Conservation (phyloP, 306 rosid species). For the Castanea crenata region DNA sequence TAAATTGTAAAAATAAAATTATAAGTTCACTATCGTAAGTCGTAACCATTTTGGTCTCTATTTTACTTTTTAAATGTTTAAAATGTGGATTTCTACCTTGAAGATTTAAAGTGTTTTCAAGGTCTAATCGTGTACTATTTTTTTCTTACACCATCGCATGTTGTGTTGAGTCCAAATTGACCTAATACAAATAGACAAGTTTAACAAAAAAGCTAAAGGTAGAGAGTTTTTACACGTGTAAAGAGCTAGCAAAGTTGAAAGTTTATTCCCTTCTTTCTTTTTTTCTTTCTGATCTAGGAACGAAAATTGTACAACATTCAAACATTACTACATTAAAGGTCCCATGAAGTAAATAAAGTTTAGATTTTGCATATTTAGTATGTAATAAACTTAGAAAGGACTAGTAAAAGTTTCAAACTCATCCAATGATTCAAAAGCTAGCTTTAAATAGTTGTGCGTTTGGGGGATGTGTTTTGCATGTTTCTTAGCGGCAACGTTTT, state of each 20-base stretch:
- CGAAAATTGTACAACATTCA: slow-evolving; percentile 4
- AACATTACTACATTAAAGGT: neutral
- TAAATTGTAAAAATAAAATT: no score
- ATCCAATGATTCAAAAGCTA: neutral
- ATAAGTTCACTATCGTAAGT: no score
- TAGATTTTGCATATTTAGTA: neutral
- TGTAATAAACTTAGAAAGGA: slow-evolving; percentile 6
- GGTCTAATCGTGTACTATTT: no score
- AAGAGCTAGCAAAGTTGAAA: slow-evolving; percentile 9
- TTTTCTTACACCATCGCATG: no score
- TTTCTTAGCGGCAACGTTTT: no score
- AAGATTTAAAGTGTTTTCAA: no score
- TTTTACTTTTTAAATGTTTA: no score
- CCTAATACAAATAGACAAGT: slow-evolving; percentile 17
- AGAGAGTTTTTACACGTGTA: slow-evolving; percentile 17
- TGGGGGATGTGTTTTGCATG: no score
- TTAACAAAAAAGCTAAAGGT: neutral
- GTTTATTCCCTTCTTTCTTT: neutral
- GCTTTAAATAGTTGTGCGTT: no score
- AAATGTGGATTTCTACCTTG: no score
- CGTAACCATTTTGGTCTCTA: no score
- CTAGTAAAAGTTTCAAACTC: neutral
- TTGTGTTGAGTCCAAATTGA: neutral
- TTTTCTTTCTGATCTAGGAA: slow-evolving; percentile 8
- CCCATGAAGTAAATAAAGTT: neutral